Conservation (phyloP, 2,329 filamentous ascomycete genomes). For the Lecanicillium sp. region DNA sequence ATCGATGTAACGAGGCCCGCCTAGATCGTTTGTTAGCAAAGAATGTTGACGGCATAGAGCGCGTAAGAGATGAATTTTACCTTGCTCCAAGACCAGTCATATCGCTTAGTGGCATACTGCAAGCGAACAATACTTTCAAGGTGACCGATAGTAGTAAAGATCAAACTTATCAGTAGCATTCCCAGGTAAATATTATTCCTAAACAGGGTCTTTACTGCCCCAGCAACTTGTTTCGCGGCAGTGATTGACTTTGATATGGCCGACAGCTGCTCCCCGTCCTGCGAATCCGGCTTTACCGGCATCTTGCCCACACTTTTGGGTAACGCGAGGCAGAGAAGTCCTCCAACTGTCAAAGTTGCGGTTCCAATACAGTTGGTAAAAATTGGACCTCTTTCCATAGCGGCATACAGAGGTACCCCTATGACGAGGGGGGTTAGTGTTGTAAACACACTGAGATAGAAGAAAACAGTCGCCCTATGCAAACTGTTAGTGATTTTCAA, state of each 20-base stretch:
- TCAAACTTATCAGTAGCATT: conserved; percentile 2
- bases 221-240: not conserved
- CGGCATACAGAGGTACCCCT: conserved; percentile 2
- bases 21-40: not conserved
- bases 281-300: too few relatives aligned
- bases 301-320: not conserved
- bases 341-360: not conserved
- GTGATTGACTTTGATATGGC: too few relatives aligned
- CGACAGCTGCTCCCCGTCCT: too few relatives aligned
- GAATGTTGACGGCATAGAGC: too few relatives aligned
- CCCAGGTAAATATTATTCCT: not conserved
- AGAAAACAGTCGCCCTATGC: conserved; percentile 5
- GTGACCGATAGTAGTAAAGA: conserved; percentile 4
- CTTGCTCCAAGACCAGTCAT: conserved; percentile 7
- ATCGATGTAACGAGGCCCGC: conserved; percentile 3
- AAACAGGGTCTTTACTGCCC: not conserved
- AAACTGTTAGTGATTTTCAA: not conserved
- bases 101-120: conserved; percentile 7
- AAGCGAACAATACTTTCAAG: conserved; percentile 2
- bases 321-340: not conserved
- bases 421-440: not conserved
- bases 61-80: not conserved
- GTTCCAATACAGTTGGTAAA: conserved; percentile 1
- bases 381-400: conserved; percentile 3
- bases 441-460: conserved; percentile 1